Conservation (phyloP, 169 alveolate species). For the Cryptosporidium sp. region DNA sequence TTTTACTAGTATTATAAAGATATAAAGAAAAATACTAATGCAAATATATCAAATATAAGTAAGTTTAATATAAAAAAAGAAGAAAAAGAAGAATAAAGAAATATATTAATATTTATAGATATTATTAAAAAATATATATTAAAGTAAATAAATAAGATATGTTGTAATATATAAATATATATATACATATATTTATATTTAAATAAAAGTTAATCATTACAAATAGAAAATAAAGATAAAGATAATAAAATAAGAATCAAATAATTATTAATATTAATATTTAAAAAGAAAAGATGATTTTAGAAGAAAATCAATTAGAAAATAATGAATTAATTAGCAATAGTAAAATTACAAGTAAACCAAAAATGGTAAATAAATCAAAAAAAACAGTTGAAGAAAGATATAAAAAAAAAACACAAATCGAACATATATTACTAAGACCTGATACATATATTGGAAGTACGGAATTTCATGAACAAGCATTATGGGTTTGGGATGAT, state of each 20-base stretch:
- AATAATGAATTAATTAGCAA: not conserved
- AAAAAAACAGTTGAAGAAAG: conserved; percentile 95
- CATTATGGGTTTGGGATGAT: conserved; percentile 96
- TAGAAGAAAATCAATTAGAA: conserved; percentile 4
- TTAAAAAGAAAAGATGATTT: conserved; percentile 7
- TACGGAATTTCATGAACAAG: conserved; percentile 90
- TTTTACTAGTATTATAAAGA: no score
- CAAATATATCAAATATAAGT: not conserved
- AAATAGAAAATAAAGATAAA: not conserved
- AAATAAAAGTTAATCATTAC: no score
- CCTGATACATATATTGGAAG: conserved; percentile 99
- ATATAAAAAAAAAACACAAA: conserved; percentile 96
- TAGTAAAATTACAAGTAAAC: conserved; percentile 30
- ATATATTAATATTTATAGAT: no score
- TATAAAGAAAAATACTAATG: not conserved
- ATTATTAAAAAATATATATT: no score
- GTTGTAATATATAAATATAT: no score
- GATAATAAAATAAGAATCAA: not conserved
- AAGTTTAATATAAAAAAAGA: not conserved
- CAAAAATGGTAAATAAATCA: conserved; percentile 8
- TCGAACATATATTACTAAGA: conserved; percentile 97
- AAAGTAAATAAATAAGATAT: no score
- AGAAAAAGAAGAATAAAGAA: not conserved
- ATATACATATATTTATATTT: no score
- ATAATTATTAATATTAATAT: not conserved